phyloP scores from a whole-genome alignment of 768 basidiomycete genomes.

The Lyophyllum atratum region DNA sequence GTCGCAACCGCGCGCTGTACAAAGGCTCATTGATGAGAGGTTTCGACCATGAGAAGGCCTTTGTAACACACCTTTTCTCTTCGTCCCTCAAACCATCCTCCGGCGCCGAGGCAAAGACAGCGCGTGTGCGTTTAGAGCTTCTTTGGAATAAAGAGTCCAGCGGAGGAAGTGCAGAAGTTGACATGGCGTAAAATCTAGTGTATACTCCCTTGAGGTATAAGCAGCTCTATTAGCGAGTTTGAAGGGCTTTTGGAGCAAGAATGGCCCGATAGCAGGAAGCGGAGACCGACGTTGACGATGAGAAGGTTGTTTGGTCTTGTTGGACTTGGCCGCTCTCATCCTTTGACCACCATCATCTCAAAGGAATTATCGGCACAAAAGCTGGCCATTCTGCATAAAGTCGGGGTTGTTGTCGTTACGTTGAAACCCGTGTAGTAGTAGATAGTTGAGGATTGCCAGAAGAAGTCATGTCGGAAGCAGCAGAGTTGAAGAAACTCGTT shows the following conservation, averaged over 20 bases:
- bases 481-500: conserved; percentile 78
- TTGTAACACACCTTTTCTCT: conserved; percentile 61
- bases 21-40: not conserved
- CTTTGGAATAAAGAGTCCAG: conserved; percentile 64
- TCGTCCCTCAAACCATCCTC: conserved; percentile 66
- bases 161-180: conserved; percentile 59
- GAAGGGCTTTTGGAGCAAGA: conserved; percentile 4
- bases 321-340: conserved; percentile 12
- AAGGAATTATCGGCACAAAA: conserved; percentile 15
- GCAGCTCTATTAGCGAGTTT: not conserved
- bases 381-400: conserved; percentile 16
- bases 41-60: not conserved
- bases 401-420: conserved; percentile 21
- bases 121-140: conserved; percentile 72
- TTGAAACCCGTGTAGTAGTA: conserved; percentile 32
- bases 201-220: not conserved
- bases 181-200: conserved; percentile 23
- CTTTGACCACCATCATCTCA: conserved; percentile 21
- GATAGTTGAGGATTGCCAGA: conserved; percentile 29
- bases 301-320: conserved; percentile 24
- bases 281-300: conserved; percentile 10
- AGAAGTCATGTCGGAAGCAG: conserved; percentile 47
- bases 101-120: conserved; percentile 65
- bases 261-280: not conserved
- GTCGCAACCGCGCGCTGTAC: conserved; percentile 63